Evolutionary conservation across 2,329 filamentous ascomycete genomes (phyloP).

Genomic region (Tympanopsis confertula): DNA sequence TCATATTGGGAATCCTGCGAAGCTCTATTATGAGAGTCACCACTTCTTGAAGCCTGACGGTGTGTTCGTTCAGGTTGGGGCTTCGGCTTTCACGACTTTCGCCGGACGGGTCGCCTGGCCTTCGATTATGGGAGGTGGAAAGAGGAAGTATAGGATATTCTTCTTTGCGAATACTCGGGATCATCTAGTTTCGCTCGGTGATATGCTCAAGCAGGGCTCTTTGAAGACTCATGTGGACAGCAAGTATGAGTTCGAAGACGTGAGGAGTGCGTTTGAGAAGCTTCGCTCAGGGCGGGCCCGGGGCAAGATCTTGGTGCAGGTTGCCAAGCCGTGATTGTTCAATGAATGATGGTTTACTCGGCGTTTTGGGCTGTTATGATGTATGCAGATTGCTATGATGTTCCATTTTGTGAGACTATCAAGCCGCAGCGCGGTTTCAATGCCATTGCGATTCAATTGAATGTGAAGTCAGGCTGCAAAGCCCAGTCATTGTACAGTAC

Average conservation of each 20-base stretch:
- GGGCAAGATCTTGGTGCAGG: conserved; percentile 13
- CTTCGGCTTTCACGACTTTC: background rate
- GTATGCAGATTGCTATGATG: too few relatives aligned
- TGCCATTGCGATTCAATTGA: too few relatives aligned
- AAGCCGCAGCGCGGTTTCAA: too few relatives aligned
- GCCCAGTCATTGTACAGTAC: too few relatives aligned
- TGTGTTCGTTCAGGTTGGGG: conserved; percentile 10
- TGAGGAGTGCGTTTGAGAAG: conserved; percentile 10
- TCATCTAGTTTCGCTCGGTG: conserved; percentile 5
- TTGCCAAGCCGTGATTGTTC: too few relatives aligned
- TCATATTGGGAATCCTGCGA: conserved; percentile 8
- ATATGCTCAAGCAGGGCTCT: conserved; percentile 13
- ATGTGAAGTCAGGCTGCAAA: too few relatives aligned
- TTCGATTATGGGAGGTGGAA: conserved; percentile 7
- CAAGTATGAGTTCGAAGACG: conserved; percentile 9
- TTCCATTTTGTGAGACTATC: too few relatives aligned
- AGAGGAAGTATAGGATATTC: conserved; percentile 4
- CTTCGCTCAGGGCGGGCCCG: conserved; percentile 7
- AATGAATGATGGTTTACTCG: too few relatives aligned
- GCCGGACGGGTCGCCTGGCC: conserved; percentile 6
- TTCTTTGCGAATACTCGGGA: conserved; percentile 4
- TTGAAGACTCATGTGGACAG: conserved; percentile 10
- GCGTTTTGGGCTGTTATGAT: too few relatives aligned
- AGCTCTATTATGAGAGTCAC: conserved; percentile 9
- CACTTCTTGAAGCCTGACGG: conserved; percentile 8